Evolutionary conservation across 345 rosid species (phyloP), one percentile per base, ranked within the genome.

Genomic region (Syzygium jambos): DNA sequence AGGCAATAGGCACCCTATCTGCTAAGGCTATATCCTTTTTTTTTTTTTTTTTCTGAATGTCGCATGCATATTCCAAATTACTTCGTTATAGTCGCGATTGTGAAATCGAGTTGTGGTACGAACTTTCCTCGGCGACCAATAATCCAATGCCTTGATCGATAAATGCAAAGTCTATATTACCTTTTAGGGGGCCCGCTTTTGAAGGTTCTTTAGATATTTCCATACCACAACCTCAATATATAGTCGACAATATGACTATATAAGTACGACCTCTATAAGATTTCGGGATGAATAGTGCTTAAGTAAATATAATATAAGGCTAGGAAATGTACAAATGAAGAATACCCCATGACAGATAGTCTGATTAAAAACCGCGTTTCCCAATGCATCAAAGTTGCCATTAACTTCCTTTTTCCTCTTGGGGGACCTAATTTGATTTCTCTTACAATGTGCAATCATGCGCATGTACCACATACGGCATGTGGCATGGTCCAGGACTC

Each of bases 61-160:
- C 9, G 22, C 3, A 4, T 30, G 3, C 78, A 9, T 29, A 68
- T 30, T 68, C 4, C 11, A 68, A 30, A 30, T 30, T 43, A 30
- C 2, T 68, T 30, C 0, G 11, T 30, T 68, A 23, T 1, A 2
- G 3, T 17, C 43, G 6, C 23, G 4, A 0, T 65, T 65, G 6
- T 6, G 38, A 65, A 15, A 63, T 29, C 41, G 41, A 29, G 41
- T 65, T 2, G 15, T 4, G 0, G 1, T 7, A 30, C 41, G 0
- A 7, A 65, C 38, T 17, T 65, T 30, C 1, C 43, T 30, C 3
- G 12, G 3, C 2, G 2, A 2, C 3, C 11, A 14, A 10, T 65
- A 7, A 16, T 16, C 7, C 1, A 7, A 56, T 9, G 57, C 23
- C 9, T 54, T 0, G 27, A 22, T 56, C 6, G 59, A 22, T 21